Evolutionary conservation across 441 rosid species (phyloP).

Genomic region (Breynia disticha): DNA sequence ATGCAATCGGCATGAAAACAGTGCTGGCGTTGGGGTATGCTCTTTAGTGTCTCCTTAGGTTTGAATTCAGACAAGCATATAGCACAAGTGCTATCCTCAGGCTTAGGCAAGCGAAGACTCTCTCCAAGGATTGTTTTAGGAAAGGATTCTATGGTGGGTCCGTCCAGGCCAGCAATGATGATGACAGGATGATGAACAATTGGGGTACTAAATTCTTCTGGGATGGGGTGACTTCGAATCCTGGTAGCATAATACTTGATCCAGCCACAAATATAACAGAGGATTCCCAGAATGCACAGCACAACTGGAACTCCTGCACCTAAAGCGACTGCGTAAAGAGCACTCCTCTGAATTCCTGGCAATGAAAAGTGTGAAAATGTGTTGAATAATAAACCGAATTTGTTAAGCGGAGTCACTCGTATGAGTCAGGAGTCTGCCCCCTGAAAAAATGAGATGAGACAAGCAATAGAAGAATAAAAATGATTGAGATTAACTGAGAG

Average conservation of each 20-base stretch:
- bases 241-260: slow-evolving; percentile 20
- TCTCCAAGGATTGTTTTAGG: slow-evolving; percentile 58
- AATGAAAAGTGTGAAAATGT: not conserved
- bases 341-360: slow-evolving; percentile 33
- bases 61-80: slow-evolving; percentile 55
- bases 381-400: not conserved
- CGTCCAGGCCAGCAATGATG: slow-evolving; percentile 29
- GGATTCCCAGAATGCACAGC: slow-evolving; percentile 28
- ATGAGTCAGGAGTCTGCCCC: not conserved
- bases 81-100: slow-evolving; percentile 44
- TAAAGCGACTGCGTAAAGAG: slow-evolving; percentile 33
- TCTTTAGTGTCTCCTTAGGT: slow-evolving; percentile 50
- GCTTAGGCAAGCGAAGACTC: slow-evolving; percentile 51
- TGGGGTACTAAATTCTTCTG: slow-evolving; percentile 20
- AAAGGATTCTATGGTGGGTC: slow-evolving; percentile 43
- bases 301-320: slow-evolving; percentile 51
- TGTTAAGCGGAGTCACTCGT: not conserved
- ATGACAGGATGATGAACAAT: slow-evolving; percentile 14
- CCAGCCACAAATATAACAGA: slow-evolving; percentile 29
- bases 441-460: no score
- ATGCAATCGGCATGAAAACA: slow-evolving; percentile 63
- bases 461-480: no score
- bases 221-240: slow-evolving; percentile 4
- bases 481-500: not conserved
- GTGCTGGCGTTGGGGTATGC: slow-evolving; percentile 56